Evolutionary conservation across 75 land plant species (phyloP).

Genomic region (Sequoiadendron giganteum): DNA sequence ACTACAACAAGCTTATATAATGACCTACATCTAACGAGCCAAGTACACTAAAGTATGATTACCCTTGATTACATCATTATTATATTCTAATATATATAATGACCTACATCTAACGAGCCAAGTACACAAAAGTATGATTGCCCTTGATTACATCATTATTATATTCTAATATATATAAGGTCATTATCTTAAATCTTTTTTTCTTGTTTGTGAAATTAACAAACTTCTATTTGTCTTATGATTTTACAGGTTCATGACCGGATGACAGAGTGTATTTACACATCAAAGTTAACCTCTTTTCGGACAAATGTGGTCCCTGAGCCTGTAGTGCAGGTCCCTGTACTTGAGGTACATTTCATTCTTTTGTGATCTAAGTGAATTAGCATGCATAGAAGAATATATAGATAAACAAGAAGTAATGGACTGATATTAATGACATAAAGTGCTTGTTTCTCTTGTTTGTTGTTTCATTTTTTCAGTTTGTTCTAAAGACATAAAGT

Average conservation of each 20-base stretch:
- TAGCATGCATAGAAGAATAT: background rate
- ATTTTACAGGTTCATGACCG: conserved; percentile 73
- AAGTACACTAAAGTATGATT: no score
- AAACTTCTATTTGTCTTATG: background rate
- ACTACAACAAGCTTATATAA: no score
- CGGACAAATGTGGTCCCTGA: conserved; percentile 69
- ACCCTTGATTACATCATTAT: no score
- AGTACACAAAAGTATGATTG: no score
- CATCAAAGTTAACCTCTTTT: conserved; percentile 60
- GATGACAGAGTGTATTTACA: conserved; percentile 93
- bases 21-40: no score
- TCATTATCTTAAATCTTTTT: background rate
- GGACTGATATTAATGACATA: background rate
- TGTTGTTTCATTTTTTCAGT: background rate
- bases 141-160: no score
- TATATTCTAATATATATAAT: no score
- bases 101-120: no score
- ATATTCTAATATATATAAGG: no score
- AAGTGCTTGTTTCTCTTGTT: background rate
- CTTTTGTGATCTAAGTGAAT: background rate
- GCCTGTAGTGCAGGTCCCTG: conserved; percentile 64
- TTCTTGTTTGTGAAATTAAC: background rate
- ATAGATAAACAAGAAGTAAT: background rate
- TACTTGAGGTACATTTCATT: conserved; percentile 44
- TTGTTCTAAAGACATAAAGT: background rate